Evolutionary conservation across 257 asterid genomes (phyloP).

Genomic region (Galeopsis tetrahit): DNA sequence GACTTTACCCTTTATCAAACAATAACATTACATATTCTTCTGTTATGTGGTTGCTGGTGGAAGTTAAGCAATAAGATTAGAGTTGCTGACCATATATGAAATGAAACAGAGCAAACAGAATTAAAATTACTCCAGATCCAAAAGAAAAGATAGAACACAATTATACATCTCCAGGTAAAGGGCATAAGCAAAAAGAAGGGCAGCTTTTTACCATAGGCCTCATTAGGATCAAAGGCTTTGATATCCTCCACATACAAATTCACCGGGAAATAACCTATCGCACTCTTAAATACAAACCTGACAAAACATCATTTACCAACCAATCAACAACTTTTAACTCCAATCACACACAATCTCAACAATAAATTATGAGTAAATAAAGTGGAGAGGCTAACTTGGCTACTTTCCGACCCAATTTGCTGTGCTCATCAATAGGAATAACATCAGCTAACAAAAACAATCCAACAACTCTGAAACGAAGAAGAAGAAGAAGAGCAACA

Average conservation of each 20-base stretch:
- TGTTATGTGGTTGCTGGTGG: conserved; percentile 9
- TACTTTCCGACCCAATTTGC: conserved; percentile 67
- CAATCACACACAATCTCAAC: conserved; percentile 14
- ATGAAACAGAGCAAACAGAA: neutral
- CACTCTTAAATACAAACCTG: conserved; percentile 94
- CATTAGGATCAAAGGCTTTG: conserved; percentile 91
- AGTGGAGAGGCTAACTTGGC: conserved; percentile 51
- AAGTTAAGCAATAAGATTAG: neutral
- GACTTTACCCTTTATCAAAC: conserved; percentile 2
- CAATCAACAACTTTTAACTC: conserved; percentile 21
- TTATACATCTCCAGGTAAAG: neutral
- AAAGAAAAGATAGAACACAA: neutral
- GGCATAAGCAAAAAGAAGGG: conserved; percentile 15
- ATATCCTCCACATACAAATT: conserved; percentile 81
- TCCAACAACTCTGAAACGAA: conserved; percentile 62
- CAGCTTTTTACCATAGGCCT: conserved; percentile 73
- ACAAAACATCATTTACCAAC: conserved; percentile 27
- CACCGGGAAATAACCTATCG: conserved; percentile 89
- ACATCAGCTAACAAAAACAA: conserved; percentile 61
- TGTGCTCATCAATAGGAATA: conserved; percentile 74
- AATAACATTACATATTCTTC: neutral
- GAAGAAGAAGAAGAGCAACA: neutral
- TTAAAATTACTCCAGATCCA: conserved; percentile 16
- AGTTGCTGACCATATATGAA: neutral
- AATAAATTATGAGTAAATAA: neutral